phyloP scores from a whole-genome alignment of 306 rosid genomes.

The Vigna trinervia region DNA sequence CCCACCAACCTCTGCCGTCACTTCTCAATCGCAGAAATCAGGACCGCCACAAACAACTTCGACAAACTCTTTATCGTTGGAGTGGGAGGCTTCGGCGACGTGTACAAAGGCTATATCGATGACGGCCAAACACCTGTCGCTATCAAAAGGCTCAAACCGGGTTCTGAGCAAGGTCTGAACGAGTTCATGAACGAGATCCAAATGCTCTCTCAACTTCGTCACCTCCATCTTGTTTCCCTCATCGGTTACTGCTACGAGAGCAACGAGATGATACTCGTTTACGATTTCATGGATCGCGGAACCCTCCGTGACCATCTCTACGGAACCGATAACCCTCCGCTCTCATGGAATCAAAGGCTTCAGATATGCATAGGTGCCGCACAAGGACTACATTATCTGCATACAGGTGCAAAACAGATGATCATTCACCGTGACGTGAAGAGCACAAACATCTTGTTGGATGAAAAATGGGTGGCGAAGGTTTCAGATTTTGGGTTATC shows the following conservation, averaged over 20 bases:
- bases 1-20: slow-evolving; percentile 35
- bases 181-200: slow-evolving; percentile 62
- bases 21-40: slow-evolving; percentile 38
- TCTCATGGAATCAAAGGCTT: slow-evolving; percentile 48
- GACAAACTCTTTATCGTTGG: slow-evolving; percentile 28
- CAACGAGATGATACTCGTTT: slow-evolving; percentile 13
- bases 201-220: slow-evolving; percentile 58
- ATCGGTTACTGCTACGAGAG: slow-evolving; percentile 52
- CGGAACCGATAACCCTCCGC: background rate
- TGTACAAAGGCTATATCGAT: slow-evolving; percentile 13
- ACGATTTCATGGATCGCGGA: slow-evolving; percentile 28
- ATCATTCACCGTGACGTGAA: slow-evolving; percentile 21
- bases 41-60: slow-evolving; percentile 43
- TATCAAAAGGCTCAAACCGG: background rate
- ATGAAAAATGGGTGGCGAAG: slow-evolving; percentile 14
- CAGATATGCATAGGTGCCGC: slow-evolving; percentile 15
- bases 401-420: background rate
- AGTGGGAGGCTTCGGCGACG: slow-evolving; percentile 26
- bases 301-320: slow-evolving; percentile 40
- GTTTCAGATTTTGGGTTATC: slow-evolving; percentile 6
- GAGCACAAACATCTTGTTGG: slow-evolving; percentile 9
- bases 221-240: slow-evolving; percentile 46
- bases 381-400: background rate
- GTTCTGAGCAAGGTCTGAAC: slow-evolving; percentile 40
- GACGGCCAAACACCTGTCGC: background rate